A percentile compares a stretch with the other conserved stretches of the same genome.
Conservation (phyloP, 371 early-diverging fungal species). For the Funneliformis caledonium region DNA sequence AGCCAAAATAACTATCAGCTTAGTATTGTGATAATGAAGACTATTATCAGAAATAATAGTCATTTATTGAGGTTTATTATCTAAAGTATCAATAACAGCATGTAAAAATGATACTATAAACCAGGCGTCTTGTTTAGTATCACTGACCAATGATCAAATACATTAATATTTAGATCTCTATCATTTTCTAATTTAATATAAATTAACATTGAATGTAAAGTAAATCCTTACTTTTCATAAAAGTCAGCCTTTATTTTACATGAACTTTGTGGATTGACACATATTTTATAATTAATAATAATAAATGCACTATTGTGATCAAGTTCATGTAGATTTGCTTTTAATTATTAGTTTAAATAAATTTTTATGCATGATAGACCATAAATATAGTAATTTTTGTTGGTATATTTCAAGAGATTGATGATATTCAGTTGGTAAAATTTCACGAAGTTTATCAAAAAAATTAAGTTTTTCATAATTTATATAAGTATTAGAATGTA, state of each 20-base stretch:
- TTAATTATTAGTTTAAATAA: too few relatives aligned
- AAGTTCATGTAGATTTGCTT: too few relatives aligned
- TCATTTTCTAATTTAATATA: not conserved
- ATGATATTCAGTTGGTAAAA: too few relatives aligned
- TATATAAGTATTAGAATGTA: too few relatives aligned
- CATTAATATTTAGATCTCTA: not conserved
- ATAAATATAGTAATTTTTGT: too few relatives aligned
- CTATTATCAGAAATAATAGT: not conserved
- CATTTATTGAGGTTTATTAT: not conserved
- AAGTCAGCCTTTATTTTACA: not conserved
- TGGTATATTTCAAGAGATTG: too few relatives aligned
- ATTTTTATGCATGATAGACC: too few relatives aligned
- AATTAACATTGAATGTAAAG: not conserved
- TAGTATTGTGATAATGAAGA: not conserved
- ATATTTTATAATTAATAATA: not conserved
- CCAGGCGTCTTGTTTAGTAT: too few relatives aligned
- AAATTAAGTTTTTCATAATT: too few relatives aligned
- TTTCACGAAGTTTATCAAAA: too few relatives aligned
- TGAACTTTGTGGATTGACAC: not conserved
- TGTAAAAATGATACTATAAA: not conserved
- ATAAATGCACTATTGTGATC: too few relatives aligned
- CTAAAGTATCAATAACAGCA: not conserved
- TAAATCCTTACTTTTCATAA: not conserved
- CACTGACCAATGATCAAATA: not conserved
- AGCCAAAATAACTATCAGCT: not conserved